phyloP scores from a whole-genome alignment of 2,329 filamentous ascomycete species.

The Metarhizium sp. region DNA sequence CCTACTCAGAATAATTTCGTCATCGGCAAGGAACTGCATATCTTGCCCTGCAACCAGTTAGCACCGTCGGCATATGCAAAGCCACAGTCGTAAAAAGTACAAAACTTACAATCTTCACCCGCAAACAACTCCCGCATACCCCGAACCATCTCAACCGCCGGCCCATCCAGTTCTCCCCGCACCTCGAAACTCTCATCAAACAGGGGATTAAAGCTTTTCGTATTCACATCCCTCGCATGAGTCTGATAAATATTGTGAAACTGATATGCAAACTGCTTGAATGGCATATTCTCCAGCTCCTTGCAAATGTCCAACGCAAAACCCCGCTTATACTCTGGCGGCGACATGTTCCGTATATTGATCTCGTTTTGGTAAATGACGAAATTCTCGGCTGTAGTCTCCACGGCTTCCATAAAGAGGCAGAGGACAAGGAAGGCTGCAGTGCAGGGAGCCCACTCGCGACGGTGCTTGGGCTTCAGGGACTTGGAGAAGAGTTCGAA shows the following conservation, averaged over 20 bases:
- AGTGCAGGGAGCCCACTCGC: constrained; percentile 47
- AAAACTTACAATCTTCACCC: constrained; percentile 33
- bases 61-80: not conserved
- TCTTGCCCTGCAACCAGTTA: constrained; percentile 22
- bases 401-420: constrained; percentile 49
- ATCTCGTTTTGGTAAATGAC: constrained; percentile 42
- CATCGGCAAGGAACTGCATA: constrained; percentile 32
- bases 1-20: constrained; percentile 35
- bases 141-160: constrained; percentile 35
- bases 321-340: constrained; percentile 28
- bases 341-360: constrained; percentile 27
- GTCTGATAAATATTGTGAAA: constrained; percentile 53
- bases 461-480: constrained; percentile 43
- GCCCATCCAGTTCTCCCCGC: constrained; percentile 35
- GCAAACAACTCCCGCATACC: constrained; percentile 35
- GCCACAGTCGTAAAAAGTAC: not conserved
- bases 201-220: constrained; percentile 47
- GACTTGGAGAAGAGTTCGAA: constrained; percentile 44
- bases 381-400: constrained; percentile 43
- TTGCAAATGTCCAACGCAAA: constrained; percentile 37
- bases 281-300: constrained; percentile 49
- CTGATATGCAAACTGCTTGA: constrained; percentile 50
- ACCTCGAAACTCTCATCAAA: constrained; percentile 32
- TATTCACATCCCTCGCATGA: constrained; percentile 37
- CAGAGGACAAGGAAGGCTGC: constrained; percentile 48